Conservation (phyloP, 164 flowering plant genomes). For the Platanus orientalis region DNA sequence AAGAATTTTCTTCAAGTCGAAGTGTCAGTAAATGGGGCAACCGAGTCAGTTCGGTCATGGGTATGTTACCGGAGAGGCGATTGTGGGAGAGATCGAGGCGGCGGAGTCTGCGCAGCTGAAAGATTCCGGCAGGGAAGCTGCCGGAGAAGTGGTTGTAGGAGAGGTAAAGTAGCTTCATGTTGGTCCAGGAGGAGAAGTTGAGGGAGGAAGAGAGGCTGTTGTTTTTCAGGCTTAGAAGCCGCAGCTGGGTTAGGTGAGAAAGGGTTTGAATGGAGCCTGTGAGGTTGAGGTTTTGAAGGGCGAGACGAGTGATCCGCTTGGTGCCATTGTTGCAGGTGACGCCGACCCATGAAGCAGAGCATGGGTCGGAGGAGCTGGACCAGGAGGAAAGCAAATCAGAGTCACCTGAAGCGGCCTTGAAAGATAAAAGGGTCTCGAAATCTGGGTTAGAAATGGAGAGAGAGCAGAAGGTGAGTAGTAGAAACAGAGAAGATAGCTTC, state of each 20-base stretch:
- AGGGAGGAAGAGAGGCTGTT: slow-evolving; percentile 23
- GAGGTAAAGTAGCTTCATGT: slow-evolving; percentile 46
- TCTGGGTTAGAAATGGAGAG: slow-evolving; percentile 16
- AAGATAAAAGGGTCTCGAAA: slow-evolving; percentile 18
- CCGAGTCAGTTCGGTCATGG: slow-evolving; percentile 21
- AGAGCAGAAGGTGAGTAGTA: slow-evolving; percentile 12
- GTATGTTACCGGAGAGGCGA: slow-evolving; percentile 31
- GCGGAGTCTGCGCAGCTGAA: slow-evolving; percentile 32
- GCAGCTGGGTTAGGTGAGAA: slow-evolving; percentile 27
- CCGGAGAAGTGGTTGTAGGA: slow-evolving; percentile 40
- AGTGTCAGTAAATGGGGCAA: slow-evolving; percentile 37
- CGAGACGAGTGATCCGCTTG: slow-evolving; percentile 33
- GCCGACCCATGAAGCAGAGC: slow-evolving; percentile 43
- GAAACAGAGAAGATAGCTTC: slow-evolving; percentile 6
- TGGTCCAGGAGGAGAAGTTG: slow-evolving; percentile 30
- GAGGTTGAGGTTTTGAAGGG: slow-evolving; percentile 36
- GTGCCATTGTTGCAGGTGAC: slow-evolving; percentile 32
- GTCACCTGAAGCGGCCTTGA: slow-evolving; percentile 26
- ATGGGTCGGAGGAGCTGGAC: slow-evolving; percentile 32
- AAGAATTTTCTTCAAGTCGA: slow-evolving; percentile 36
- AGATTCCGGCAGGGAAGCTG: slow-evolving; percentile 33
- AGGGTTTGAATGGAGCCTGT: slow-evolving; percentile 30
- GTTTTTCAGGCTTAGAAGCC: slow-evolving; percentile 39
- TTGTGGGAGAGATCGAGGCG: slow-evolving; percentile 44
- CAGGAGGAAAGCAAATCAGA: slow-evolving; percentile 28